Evolutionary conservation across 768 basidiomycete genomes (phyloP), one percentile per base, ranked within the genome.

Genomic region (Mycena kentingensis): DNA sequence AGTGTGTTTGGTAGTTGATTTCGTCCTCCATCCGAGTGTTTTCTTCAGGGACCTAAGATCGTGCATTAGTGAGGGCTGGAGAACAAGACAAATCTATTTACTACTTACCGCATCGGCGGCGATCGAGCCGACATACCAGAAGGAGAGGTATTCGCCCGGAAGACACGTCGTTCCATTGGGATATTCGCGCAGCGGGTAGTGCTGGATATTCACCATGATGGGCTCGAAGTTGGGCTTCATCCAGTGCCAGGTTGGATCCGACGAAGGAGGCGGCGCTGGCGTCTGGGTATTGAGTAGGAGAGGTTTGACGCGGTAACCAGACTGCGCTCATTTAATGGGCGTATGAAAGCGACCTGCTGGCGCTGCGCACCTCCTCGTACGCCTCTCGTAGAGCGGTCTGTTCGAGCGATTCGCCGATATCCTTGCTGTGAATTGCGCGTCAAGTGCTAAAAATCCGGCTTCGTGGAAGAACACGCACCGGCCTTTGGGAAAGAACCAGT

Each of bases 401-500:
- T 61, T 86, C 84, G 24, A 86, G 63, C 2, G 76, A 77, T 70
- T 88, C 85, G 5, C 83, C 84, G 0, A 80, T 58, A 63, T 88
- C 85, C 65, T 87, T 88, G 39, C 86, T 67, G 47, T 1, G n/a
- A 3, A 19, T n/a, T 31, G 13, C 15, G 13, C 21, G 19, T 31
- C 15, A 10, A 29, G 36, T 19, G 25, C 19, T 25, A n/a, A 31
- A 26, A 22, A 26, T 18, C 46, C 26, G 29, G 19, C 5, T 7
- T 6, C 18, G 29, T 6, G 29, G 18, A n/a, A n/a, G 4, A 24
- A 5, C 18, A 21, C 57, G 5, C 29, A 59, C 58, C 58, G 47
- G 7, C 86, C 85, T 45, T 76, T 76, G 0, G 85, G 85, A 3
- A 87, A 70, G 63, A 87, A 85, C 76, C 77, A 87, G n/a, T 69